These are phyloP conservation scores for Klebsormidium nitens DNA, from an alignment of 139 green algal species.

Conservation along the genomic window DNA sequence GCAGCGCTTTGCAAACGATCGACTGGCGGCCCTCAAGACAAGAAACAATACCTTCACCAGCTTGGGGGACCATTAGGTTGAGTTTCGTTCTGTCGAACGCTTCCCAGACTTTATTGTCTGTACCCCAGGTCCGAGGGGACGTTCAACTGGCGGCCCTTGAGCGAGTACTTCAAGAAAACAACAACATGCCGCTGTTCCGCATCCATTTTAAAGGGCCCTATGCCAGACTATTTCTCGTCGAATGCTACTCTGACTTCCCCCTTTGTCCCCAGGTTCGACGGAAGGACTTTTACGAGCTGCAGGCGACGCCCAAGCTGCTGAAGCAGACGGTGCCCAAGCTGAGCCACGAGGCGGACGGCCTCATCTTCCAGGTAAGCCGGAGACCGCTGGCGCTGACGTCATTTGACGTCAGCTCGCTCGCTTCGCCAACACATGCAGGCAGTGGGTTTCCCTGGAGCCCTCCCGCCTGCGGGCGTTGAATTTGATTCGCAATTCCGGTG, in stretches of 20 bases:
- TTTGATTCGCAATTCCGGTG: too few relatives aligned
- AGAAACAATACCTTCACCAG: too few relatives aligned
- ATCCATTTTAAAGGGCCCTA: not conserved
- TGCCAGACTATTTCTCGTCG: not conserved
- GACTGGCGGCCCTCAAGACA: too few relatives aligned
- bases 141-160: not conserved
- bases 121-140: not conserved
- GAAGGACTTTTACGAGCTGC: constrained; percentile 86
- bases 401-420: too few relatives aligned
- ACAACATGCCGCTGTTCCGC: not conserved
- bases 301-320: constrained; percentile 46
- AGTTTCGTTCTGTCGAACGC: not conserved
- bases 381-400: too few relatives aligned
- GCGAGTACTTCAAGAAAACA: not conserved
- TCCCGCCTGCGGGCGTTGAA: too few relatives aligned
- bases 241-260: constrained; percentile 42
- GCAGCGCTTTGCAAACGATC: too few relatives aligned
- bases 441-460: too few relatives aligned
- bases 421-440: too few relatives aligned
- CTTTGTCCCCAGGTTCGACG: constrained; percentile 50
- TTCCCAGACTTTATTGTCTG: not conserved
- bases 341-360: constrained; percentile 85
- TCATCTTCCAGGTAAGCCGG: constrained; percentile 70
- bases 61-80: too few relatives aligned
- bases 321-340: constrained; percentile 71